Evolutionary conservation across 805 yeast species (phyloP), one percentile per base, ranked within the genome.

Genomic region (Torulaspora gathmanii): DNA sequence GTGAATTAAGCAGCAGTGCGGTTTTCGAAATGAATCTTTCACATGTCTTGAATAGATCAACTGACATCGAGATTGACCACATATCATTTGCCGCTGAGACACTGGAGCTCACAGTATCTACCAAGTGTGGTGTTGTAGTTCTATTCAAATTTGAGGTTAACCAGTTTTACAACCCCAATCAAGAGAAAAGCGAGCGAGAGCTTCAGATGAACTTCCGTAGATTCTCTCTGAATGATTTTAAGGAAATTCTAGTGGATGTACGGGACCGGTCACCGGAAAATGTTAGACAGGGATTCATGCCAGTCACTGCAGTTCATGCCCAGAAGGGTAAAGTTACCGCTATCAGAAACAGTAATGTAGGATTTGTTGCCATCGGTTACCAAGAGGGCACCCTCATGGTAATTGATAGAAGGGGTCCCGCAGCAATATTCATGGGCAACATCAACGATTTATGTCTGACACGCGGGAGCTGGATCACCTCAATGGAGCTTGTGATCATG

Each of bases 341-440:
- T 2, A 50, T 88, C 37, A 73, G 77, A 46, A 75, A 83, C 61
- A 80, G 88, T 45, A 75, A 82, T 49, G 72, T 86, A 40, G 96
- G 95, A 0, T 88, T 90, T 68, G 85, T 83, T 9, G 91, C 85
- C 0, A 70, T 85, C 34, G 95, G 86, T 1, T 87, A 83, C 61
- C 75, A 73, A 37, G 75, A 80, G 9, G 96, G 96, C 10, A 73
- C 78, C 34, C 51, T 90, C 16, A 66, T 83, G 2, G 80, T 89
- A 1, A 69, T 89, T 49, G 96, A 89, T 64, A 70, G 84, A 38
- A 72, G 96, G 45, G 84, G 83, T 72, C 88, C 88, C 1, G 87
- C 85, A 0, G 65, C 81, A 8, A 80, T 83, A 30, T 68, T 67
- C 47, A 70, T 74, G 40, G 69, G 67, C 12, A 58, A 58, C 26